These are phyloP conservation scores for Heimioporus sp. DNA, from an alignment of 768 basidiomycete genomes.

Conservation along the genomic window DNA sequence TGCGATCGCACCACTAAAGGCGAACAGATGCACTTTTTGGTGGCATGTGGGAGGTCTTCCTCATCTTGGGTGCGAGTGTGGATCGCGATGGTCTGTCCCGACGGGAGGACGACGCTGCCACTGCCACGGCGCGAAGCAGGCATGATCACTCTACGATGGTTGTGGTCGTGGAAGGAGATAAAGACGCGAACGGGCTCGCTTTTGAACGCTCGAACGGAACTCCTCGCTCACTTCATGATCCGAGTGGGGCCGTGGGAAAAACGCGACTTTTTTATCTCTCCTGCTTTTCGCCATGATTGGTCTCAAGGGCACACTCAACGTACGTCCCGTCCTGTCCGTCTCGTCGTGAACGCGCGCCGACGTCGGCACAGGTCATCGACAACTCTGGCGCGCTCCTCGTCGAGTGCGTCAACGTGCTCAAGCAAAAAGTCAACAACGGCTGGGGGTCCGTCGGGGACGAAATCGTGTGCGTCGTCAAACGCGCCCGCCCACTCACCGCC, in stretches of 20 bases:
- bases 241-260: constrained; percentile 23
- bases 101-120: constrained; percentile 67
- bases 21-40: constrained; percentile 70
- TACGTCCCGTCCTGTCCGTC: constrained; percentile 37
- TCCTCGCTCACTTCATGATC: background rate
- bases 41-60: constrained; percentile 88
- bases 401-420: constrained; percentile 95
- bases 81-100: constrained; percentile 78
- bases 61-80: constrained; percentile 88
- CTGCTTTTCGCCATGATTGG: constrained; percentile 74
- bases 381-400: constrained; percentile 94
- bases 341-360: background rate
- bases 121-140: constrained; percentile 75
- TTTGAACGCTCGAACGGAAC: constrained; percentile 11
- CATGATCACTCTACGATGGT: constrained; percentile 38
- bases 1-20: background rate
- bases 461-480: constrained; percentile 92
- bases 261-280: constrained; percentile 13
- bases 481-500: constrained; percentile 78
- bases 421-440: constrained; percentile 94
- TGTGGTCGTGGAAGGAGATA: constrained; percentile 17
- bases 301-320: constrained; percentile 89
- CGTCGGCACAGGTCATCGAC: constrained; percentile 76
- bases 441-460: constrained; percentile 94
- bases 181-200: constrained; percentile 1